Conservation (phyloP, 108 stramenopile genomes). For the Fistulifera pelliculosa region DNA sequence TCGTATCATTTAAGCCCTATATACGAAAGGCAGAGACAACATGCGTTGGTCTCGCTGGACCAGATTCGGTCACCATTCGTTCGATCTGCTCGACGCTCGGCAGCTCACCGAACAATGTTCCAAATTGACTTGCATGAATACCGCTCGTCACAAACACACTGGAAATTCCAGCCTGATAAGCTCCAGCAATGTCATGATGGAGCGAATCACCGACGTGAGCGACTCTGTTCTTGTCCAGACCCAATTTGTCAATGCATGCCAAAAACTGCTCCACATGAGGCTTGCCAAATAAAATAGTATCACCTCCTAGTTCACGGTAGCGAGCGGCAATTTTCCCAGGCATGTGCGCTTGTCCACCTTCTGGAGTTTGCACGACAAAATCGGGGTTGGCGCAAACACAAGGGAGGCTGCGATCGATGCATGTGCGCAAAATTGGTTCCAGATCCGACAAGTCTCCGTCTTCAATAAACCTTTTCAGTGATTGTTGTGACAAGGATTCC, state of each 20-base stretch:
- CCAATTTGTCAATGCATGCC: slow-evolving; percentile 39
- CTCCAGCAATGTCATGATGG: slow-evolving; percentile 84
- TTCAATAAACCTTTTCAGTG: too few species aligned
- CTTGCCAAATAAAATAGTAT: slow-evolving; percentile 51
- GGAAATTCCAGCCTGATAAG: slow-evolving; percentile 52
- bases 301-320: slow-evolving; percentile 38
- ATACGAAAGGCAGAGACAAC: slow-evolving; percentile 26
- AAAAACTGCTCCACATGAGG: slow-evolving; percentile 57
- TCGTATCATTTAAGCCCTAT: too few species aligned
- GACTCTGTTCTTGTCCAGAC: slow-evolving; percentile 19
- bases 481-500: too few species aligned
- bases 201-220: slow-evolving; percentile 85
- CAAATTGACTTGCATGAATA: slow-evolving; percentile 57
- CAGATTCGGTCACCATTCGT: slow-evolving; percentile 15
- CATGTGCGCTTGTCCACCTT: slow-evolving; percentile 49
- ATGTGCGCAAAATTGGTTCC: slow-evolving; percentile 26
- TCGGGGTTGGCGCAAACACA: slow-evolving; percentile 82
- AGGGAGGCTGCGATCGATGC: slow-evolving; percentile 39
- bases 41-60: slow-evolving; percentile 23
- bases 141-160: slow-evolving; percentile 66
- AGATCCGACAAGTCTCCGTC: slow-evolving; percentile 13
- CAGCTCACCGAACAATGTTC: slow-evolving; percentile 17
- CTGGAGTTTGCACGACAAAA: slow-evolving; percentile 36
- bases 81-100: slow-evolving; percentile 12
- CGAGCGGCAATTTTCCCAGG: slow-evolving; percentile 61